Conservation (phyloP, 75 land plant species). For the Sequoia sempervirens region DNA sequence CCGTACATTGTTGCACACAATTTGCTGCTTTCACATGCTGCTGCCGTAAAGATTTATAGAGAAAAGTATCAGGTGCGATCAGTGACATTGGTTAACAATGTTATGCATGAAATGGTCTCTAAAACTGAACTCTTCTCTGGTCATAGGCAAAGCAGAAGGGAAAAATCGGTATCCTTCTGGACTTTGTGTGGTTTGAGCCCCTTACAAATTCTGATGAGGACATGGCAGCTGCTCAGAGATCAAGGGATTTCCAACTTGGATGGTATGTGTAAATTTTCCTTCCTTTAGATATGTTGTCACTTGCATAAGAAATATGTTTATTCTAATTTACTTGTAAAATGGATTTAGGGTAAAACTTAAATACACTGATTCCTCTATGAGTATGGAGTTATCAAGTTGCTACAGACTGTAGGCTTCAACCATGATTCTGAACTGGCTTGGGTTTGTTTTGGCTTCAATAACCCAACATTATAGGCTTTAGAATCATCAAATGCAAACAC, state of each 20-base stretch:
- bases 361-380: background rate
- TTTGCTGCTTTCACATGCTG: conserved; percentile 62
- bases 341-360: background rate
- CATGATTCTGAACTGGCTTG: background rate
- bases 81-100: background rate
- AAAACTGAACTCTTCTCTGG: background rate
- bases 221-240: conserved; percentile 67
- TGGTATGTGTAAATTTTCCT: conserved; percentile 30
- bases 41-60: conserved; percentile 70
- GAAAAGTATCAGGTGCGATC: conserved; percentile 56
- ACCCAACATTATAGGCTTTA: background rate
- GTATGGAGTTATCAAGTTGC: background rate
- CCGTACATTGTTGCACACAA: conserved; percentile 77
- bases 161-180: conserved; percentile 67
- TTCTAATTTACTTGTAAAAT: background rate
- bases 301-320: background rate
- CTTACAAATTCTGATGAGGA: conserved; percentile 57
- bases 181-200: conserved; percentile 82
- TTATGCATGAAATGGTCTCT: background rate
- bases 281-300: background rate
- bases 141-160: conserved; percentile 64
- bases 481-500: background rate
- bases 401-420: background rate
- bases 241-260: conserved; percentile 70
- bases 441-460: background rate